Conservation (phyloP, 148 eudicot species). For the Vaccinium myrtillus region DNA sequence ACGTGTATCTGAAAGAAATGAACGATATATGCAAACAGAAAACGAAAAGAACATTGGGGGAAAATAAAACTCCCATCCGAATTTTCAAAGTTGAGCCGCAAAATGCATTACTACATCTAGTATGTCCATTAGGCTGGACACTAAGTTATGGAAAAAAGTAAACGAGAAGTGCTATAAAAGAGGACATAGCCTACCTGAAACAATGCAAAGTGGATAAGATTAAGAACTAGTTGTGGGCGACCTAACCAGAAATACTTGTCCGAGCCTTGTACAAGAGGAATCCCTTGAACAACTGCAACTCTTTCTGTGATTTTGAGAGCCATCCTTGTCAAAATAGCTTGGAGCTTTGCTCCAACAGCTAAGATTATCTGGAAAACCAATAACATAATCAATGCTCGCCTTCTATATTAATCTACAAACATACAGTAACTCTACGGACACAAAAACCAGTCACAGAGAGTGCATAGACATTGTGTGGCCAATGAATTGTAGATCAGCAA, state of each 20-base stretch:
- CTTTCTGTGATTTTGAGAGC: conserved; percentile 83
- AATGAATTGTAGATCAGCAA: not conserved
- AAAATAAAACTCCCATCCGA: not conserved
- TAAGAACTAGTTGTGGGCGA: conserved; percentile 69
- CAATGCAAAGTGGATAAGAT: conserved; percentile 73
- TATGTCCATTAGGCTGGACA: not conserved
- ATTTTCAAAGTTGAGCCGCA: not conserved
- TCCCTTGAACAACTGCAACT: conserved; percentile 89
- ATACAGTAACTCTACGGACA: not conserved
- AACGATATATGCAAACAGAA: not conserved
- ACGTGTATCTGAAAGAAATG: not conserved
- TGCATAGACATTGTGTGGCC: not conserved
- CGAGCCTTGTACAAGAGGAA: conserved; percentile 88
- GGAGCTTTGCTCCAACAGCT: conserved; percentile 94
- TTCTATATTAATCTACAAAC: not conserved
- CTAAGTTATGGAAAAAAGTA: not conserved
- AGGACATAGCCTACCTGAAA: conserved; percentile 59
- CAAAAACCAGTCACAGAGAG: not conserved
- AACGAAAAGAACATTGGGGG: not conserved
- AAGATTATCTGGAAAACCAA: conserved; percentile 55
- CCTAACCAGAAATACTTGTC: conserved; percentile 85
- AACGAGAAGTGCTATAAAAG: not conserved
- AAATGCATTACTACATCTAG: not conserved
- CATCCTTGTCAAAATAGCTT: conserved; percentile 73
- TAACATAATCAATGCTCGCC: not conserved